Evolutionary conservation across 345 rosid species (phyloP).

Genomic region (Corymbia maculata): DNA sequence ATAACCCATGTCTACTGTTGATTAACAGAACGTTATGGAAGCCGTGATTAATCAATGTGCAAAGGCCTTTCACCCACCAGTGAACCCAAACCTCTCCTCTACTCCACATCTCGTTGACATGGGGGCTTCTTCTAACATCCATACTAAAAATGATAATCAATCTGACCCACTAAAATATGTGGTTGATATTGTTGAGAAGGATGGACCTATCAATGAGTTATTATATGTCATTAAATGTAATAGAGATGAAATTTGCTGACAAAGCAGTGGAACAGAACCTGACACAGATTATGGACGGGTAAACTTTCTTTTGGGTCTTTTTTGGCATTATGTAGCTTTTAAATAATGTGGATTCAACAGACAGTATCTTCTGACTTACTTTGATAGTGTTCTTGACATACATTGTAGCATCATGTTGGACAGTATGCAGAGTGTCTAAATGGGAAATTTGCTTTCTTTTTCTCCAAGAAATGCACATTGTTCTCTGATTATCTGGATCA

Average conservation of each 20-base stretch:
- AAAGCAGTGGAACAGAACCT: background rate
- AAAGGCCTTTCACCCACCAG: background rate
- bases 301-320: background rate
- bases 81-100: background rate
- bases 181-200: background rate
- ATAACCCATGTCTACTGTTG: background rate
- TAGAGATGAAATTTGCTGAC: background rate
- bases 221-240: background rate
- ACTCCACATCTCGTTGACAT: background rate
- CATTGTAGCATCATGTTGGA: background rate
- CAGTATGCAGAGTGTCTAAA: background rate
- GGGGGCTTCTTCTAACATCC: background rate
- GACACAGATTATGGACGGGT: background rate
- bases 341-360: background rate
- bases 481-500: background rate
- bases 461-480: background rate
- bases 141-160: background rate
- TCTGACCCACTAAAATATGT: background rate
- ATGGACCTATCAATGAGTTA: accelerated
- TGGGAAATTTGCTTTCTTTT: background rate
- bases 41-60: background rate
- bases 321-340: background rate
- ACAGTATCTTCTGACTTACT: background rate
- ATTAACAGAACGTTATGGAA: background rate
- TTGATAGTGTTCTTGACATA: background rate